phyloP scores from a whole-genome alignment of 371 early-diverging fungal genomes.

The Nematocida displodere region DNA sequence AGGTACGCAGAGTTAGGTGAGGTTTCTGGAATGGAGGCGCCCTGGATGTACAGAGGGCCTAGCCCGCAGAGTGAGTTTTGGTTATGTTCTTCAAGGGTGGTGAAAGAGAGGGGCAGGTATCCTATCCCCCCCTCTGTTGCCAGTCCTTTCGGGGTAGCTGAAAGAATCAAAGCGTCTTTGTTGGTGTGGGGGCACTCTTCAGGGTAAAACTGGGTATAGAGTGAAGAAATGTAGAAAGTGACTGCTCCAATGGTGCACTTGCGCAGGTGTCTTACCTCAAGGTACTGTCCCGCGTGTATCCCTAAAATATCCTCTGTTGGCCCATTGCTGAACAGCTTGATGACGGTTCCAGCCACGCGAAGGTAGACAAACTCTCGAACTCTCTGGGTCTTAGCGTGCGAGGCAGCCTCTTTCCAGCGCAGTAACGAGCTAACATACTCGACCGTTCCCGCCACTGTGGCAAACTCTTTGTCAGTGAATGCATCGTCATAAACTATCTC shows the following conservation, averaged over 20 bases:
- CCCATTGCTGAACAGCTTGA: slow-evolving; percentile 58
- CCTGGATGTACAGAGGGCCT: slow-evolving; percentile 8
- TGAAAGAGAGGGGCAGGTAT: slow-evolving; percentile 32
- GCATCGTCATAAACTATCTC: background rate
- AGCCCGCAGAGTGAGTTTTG: background rate
- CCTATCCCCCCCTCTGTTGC: slow-evolving; percentile 28
- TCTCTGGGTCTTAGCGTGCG: background rate
- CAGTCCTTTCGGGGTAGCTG: background rate
- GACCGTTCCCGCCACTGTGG: slow-evolving; percentile 54
- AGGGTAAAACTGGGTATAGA: slow-evolving; percentile 58
- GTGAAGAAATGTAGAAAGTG: slow-evolving; percentile 60
- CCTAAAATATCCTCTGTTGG: slow-evolving; percentile 43
- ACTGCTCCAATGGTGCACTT: slow-evolving; percentile 32
- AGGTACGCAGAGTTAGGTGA: slow-evolving; percentile 39
- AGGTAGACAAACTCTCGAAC: slow-evolving; percentile 55
- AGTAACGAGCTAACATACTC: slow-evolving; percentile 54
- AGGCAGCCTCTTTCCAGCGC: slow-evolving; percentile 5
- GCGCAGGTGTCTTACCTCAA: slow-evolving; percentile 56
- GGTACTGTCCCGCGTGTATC: slow-evolving; percentile 45
- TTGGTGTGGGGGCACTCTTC: background rate
- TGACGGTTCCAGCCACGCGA: slow-evolving; percentile 34
- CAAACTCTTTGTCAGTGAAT: slow-evolving; percentile 30
- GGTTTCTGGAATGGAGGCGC: slow-evolving; percentile 9
- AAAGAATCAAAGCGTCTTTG: background rate
- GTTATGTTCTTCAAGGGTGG: background rate